Evolutionary conservation across 345 rosid genomes (phyloP), one percentile per base, ranked within the genome.

Genomic region (Citrus maxima): DNA sequence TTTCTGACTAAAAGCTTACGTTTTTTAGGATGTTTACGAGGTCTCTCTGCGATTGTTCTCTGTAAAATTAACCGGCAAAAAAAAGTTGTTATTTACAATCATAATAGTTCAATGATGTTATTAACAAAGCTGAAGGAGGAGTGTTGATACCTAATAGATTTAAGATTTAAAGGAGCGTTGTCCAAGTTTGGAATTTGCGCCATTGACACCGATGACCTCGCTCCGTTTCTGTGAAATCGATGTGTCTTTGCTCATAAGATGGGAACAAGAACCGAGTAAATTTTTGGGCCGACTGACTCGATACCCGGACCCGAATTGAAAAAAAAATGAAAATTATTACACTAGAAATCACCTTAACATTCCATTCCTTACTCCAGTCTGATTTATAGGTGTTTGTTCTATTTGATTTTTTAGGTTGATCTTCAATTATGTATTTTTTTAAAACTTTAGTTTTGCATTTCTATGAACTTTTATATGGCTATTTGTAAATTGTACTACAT

Each of bases 171-270:
- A 24, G 98, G 89, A 76, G 98, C 91, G 78, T 96, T 92, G 27
- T 96, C 99, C 79, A 96, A 67, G 81, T 84, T 92, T 0, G 99
- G 99, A 85, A 94, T 92, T 86, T 96, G 98, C 77, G 99, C 93
- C 98, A 96, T 95, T 59, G 83, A 78, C 83, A 75, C 73, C 49
- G 63, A 70, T 40, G 60, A 62, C 63, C 46, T 14, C 38, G 62
- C 10, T 40, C 28, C 32, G 27, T 28, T 13, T 24, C 55, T 24
- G 71, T 2, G 1, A 46, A 0, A 3, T 46, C 51, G 51, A 46
- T 46, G 18, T 3, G 51, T 13, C 51, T 46, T 46, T 0, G 51
- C 51, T 42, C 51, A 21, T 59, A 30, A 32, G 16, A 51, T 46
- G 62, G 54, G 16, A 30, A 24, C 51, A 10, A 27, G 55, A 37